Evolutionary conservation across 192 early-diverging fungal genomes (phyloP).

Genomic region (Phlyctochytrium bullatum): DNA sequence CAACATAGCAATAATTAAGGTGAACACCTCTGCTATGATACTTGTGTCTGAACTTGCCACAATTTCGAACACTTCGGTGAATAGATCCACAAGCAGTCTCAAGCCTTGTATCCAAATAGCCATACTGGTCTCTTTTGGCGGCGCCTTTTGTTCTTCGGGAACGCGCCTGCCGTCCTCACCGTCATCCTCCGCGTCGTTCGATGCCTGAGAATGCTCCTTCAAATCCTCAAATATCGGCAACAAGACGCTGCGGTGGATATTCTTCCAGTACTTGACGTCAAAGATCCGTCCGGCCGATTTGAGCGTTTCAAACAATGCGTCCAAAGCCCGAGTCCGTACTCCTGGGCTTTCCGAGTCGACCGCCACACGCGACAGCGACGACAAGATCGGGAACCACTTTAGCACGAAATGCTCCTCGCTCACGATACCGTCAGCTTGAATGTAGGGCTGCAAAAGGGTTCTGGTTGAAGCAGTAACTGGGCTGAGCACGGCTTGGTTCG

Average conservation of each 20-base stretch:
- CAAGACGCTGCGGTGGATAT: constrained; percentile 46
- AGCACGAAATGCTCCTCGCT: constrained; percentile 56
- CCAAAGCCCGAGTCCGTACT: constrained; percentile 43
- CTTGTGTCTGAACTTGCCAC: constrained; percentile 25
- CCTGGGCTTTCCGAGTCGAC: constrained; percentile 40
- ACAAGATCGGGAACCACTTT: constrained; percentile 59
- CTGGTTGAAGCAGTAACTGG: constrained; percentile 6
- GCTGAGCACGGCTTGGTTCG: neutral
- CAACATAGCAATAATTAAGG: constrained; percentile 46
- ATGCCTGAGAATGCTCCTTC: constrained; percentile 27
- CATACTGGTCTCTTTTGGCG: constrained; percentile 33
- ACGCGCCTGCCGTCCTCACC: no score
- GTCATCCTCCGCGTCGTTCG: neutral
- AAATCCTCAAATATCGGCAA: constrained; percentile 57
- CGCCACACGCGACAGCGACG: constrained; percentile 48
- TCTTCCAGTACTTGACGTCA: constrained; percentile 47
- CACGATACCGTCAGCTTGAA: constrained; percentile 38
- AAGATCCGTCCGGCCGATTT: constrained; percentile 38
- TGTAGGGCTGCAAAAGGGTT: constrained; percentile 35
- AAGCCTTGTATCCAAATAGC: constrained; percentile 51
- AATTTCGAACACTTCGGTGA: constrained; percentile 35
- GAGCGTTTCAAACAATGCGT: constrained; percentile 51
- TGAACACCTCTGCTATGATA: constrained; percentile 30
- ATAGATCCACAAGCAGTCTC: constrained; percentile 42
- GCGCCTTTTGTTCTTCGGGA: no score